Conservation (phyloP, 1,284 basidiomycete species). For the Austroboletus niveus region DNA sequence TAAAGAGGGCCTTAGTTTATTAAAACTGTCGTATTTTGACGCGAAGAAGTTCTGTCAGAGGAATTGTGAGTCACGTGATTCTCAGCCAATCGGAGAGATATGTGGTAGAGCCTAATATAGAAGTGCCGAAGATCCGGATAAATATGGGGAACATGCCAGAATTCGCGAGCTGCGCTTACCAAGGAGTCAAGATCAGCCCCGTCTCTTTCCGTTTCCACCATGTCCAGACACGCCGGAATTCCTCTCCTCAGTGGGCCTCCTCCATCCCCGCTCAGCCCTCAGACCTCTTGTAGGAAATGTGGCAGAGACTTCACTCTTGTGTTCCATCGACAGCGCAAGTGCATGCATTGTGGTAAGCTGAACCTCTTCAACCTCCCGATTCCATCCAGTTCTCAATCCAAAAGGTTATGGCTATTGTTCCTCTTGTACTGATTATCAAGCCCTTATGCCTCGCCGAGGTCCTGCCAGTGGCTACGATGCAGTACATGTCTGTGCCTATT, state of each 20-base stretch:
- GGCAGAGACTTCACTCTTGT: constrained; percentile 71
- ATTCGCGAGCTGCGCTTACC: not conserved
- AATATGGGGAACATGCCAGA: constrained; percentile 13
- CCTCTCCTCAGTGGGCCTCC: constrained; percentile 71
- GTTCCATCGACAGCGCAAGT: constrained; percentile 60
- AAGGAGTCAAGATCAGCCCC: constrained; percentile 2
- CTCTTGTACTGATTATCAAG: constrained; percentile 70
- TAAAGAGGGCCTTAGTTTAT: too few relatives aligned
- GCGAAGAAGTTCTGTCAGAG: too few relatives aligned
- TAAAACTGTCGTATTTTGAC: too few relatives aligned
- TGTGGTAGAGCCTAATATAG: not conserved
- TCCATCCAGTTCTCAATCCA: not conserved
- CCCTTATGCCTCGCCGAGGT: constrained; percentile 62
- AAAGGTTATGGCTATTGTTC: constrained; percentile 70
- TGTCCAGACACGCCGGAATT: constrained; percentile 43
- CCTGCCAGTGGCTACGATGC: constrained; percentile 56
- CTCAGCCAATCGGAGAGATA: too few relatives aligned
- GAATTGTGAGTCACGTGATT: too few relatives aligned
- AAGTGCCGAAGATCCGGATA: not conserved
- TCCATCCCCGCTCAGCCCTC: constrained; percentile 36
- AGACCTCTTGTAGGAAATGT: constrained; percentile 64
- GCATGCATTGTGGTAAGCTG: constrained; percentile 72
- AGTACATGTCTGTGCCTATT: constrained; percentile 65
- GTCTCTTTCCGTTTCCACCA: constrained; percentile 1
- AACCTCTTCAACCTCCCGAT: not conserved